phyloP scores from a whole-genome alignment of 106 monocot genomes.

The Allium cepa region DNA sequence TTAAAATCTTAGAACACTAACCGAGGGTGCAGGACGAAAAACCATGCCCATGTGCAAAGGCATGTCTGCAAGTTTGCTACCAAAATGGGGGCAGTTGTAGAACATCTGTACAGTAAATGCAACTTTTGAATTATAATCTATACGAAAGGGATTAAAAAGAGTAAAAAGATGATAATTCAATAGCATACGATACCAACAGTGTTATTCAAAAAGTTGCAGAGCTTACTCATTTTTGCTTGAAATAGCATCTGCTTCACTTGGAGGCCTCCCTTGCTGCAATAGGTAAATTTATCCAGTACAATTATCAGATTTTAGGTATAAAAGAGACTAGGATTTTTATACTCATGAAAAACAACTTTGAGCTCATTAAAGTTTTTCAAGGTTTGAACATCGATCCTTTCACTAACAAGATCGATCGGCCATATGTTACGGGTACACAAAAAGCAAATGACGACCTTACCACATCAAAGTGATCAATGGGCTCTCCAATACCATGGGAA shows the following conservation, averaged over 20 bases:
- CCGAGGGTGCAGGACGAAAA: constrained; percentile 94
- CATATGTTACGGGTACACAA: neutral
- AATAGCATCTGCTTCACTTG: constrained; percentile 92
- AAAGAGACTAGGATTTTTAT: neutral
- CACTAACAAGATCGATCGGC: neutral
- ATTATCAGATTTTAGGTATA: neutral
- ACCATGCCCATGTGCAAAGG: constrained; percentile 98
- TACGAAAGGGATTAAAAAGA: no score
- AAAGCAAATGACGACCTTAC: neutral
- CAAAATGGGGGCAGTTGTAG: constrained; percentile 99
- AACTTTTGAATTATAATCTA: neutral
- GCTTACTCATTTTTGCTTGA: constrained; percentile 72
- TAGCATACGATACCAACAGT: constrained; percentile 75
- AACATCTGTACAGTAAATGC: constrained; percentile 50
- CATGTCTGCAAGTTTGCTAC: constrained; percentile 98
- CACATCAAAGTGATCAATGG: no score
- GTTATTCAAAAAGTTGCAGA: constrained; percentile 64
- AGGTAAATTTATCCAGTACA: constrained; percentile 1
- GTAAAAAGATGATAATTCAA: neutral
- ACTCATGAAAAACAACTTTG: neutral
- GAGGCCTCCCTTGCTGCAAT: constrained; percentile 92
- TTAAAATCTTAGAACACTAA: constrained; percentile 19
- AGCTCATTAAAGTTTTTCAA: neutral
- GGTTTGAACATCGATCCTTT: neutral
- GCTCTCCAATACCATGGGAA: no score